Conservation (phyloP, 805 yeast genomes). For the Kodamaea sagamina region DNA sequence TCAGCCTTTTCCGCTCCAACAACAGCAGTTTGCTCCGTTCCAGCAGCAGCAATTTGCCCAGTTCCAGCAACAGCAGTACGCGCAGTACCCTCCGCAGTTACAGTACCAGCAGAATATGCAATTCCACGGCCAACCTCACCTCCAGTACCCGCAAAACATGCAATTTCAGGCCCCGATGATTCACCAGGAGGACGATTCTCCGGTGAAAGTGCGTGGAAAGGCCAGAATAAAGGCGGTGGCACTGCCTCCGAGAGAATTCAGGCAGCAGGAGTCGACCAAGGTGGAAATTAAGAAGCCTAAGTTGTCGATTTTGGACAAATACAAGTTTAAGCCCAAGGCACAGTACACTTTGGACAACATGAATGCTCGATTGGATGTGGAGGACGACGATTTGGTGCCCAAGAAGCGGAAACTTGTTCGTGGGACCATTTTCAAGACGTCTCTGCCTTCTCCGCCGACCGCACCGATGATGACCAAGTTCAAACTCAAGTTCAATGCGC, state of each 20-base stretch:
- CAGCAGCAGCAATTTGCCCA: neutral
- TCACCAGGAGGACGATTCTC: slow-evolving; percentile 34
- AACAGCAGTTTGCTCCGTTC: neutral
- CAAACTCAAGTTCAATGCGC: slow-evolving; percentile 6
- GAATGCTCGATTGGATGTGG: neutral
- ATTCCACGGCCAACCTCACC: neutral
- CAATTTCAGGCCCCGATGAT: neutral
- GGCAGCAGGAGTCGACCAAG: slow-evolving; percentile 31
- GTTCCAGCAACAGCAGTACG: neutral
- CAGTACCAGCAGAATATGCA: neutral
- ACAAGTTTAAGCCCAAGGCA: slow-evolving; percentile 32
- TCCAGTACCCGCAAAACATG: neutral
- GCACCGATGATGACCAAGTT: slow-evolving; percentile 1
- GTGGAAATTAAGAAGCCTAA: slow-evolving; percentile 43
- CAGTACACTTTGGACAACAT: slow-evolving; percentile 34
- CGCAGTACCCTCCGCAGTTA: too few species aligned
- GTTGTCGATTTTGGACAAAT: slow-evolving; percentile 45
- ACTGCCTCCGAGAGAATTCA: slow-evolving; percentile 21
- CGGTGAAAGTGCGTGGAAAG: slow-evolving; percentile 36
- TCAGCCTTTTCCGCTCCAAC: too few species aligned
- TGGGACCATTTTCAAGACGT: slow-evolving; percentile 22
- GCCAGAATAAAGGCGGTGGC: slow-evolving; percentile 29
- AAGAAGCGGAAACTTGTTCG: slow-evolving; percentile 41
- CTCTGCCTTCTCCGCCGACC: slow-evolving; percentile 3
- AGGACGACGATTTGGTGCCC: slow-evolving; percentile 18